Base-by-base conservation (phyloP, 176 grass and related monocot species). In the Bothriochloa decipiens region DNA sequence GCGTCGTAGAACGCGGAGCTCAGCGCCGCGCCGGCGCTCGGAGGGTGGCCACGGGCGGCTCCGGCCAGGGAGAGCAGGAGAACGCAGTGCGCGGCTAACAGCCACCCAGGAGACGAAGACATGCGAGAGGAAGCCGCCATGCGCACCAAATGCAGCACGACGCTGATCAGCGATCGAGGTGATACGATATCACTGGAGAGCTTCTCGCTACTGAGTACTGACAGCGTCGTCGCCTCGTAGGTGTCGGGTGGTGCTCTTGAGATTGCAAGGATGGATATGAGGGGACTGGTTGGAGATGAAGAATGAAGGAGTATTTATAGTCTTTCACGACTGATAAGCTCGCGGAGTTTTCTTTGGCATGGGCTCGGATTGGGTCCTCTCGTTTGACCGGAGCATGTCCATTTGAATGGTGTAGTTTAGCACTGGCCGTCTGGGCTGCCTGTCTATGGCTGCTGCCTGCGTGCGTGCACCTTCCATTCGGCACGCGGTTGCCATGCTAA, bases 1-100 rank as follows among this genome's bases (percentile, higher is more conserved):
- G 0, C 6, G 12, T 87, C 69, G 60, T 87, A 87, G 78, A 81
- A 81, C 7, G 60, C 1, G 11, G 60, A 33, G 85, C 69, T 87
- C 11, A 87, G 60, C 23, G 57, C 23, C 14, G 22, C 5, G 25
- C 75, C 74, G 33, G 5, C 3, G 11, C 5, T 2, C 0, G 0
- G 32, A 2, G 50, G 2, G 69, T 74, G 26, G 13, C 45, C 72
- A 28, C 32, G 45, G 28, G 77, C 18, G 8, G 67, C 36, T 40
- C 36, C 67, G 1, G 35, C 65, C 32, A 81, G 5, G 8, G 65
- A 27, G 46, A 72, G 70, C 70, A 75, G 3, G 29, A 68, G 2
- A 13, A 20, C 62, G 46, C 79, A 81, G 46, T 39, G 46, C 65
- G 62, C 27, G 5, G 41, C 77, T n/a, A 80, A 0, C 23, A 65